Evolutionary conservation across 2,329 filamentous ascomycete genomes (phyloP).

Genomic region (Aspergillus felis): DNA sequence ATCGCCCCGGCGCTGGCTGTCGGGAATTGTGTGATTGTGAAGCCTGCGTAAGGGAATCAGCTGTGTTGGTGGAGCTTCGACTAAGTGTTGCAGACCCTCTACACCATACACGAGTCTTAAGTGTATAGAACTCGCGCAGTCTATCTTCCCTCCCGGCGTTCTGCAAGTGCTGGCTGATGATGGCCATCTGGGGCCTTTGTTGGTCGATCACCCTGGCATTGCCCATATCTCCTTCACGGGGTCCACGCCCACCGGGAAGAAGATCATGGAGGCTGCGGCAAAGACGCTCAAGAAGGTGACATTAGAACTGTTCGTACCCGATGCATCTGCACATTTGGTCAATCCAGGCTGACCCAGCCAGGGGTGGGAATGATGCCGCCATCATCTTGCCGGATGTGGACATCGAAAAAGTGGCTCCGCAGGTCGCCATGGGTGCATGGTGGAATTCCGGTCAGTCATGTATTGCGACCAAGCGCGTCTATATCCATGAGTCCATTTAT

Average conservation of each 20-base stretch:
- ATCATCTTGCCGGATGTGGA: slow-evolving; percentile 51
- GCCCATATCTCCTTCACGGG: slow-evolving; percentile 56
- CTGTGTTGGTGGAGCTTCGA: too few relatives aligned
- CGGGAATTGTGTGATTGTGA: slow-evolving; percentile 51
- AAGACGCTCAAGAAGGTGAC: slow-evolving; percentile 51
- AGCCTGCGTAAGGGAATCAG: slow-evolving; percentile 37
- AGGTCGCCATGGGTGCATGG: slow-evolving; percentile 43
- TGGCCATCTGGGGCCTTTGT: slow-evolving; percentile 47
- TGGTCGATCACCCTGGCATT: slow-evolving; percentile 49
- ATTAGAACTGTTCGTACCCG: slow-evolving; percentile 34
- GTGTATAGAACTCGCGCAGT: slow-evolving; percentile 46
- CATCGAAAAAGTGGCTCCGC: slow-evolving; percentile 37
- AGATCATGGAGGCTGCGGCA: slow-evolving; percentile 45
- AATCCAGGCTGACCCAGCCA: too few relatives aligned
- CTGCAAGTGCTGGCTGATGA: slow-evolving; percentile 51
- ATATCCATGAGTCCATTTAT: slow-evolving; percentile 56
- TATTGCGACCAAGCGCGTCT: slow-evolving; percentile 53
- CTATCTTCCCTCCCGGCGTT: slow-evolving; percentile 50
- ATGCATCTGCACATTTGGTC: too few relatives aligned
- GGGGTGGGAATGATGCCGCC: slow-evolving; percentile 51
- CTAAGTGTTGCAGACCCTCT: slow-evolving; percentile 5
- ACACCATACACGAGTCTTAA: slow-evolving; percentile 54
- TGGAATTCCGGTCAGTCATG: slow-evolving; percentile 53
- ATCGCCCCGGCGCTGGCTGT: slow-evolving; percentile 46
- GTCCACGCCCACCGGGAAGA: slow-evolving; percentile 47